Percentiles rank a stretch among this genome's conserved stretches.
These are phyloP conservation scores for Hymenotorrendiella dingleyae DNA, from an alignment of 2,329 filamentous ascomycete genomes.

Conservation along the genomic window DNA sequence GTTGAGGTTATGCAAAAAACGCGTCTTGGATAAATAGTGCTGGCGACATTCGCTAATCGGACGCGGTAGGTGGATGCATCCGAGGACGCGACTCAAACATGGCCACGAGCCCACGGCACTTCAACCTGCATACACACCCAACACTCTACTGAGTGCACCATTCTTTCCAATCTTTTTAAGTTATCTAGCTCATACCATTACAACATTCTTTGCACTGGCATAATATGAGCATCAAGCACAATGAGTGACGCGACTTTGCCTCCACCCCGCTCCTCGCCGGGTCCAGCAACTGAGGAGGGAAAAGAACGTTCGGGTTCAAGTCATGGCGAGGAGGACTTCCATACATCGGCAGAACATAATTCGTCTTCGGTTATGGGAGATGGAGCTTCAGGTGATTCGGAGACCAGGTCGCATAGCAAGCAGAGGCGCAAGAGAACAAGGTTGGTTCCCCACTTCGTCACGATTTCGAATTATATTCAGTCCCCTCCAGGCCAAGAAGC, in stretches of 20 bases:
- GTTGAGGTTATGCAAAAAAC: no score
- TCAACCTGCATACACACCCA: no score
- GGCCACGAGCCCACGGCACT: no score
- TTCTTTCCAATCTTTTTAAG: no score
- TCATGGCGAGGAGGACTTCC: slow-evolving; percentile 17
- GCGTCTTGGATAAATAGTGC: no score
- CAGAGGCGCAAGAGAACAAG: slow-evolving; percentile 56
- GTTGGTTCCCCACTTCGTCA: slow-evolving; percentile 48
- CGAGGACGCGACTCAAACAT: no score
- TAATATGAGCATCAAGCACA: slow-evolving; percentile 2
- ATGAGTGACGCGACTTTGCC: slow-evolving; percentile 31
- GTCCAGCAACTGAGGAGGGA: slow-evolving; percentile 10
- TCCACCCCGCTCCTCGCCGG: slow-evolving; percentile 22
- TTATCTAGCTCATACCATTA: no score
- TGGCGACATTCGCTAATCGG: no score
- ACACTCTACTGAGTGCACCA: no score
- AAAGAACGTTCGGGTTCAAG: slow-evolving; percentile 15
- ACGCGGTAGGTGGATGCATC: no score
- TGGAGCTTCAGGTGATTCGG: slow-evolving; percentile 18
- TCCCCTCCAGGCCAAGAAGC: no score
- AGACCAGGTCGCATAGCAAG: slow-evolving; percentile 32
- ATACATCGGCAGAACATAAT: slow-evolving; percentile 17
- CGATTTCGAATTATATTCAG: no score
- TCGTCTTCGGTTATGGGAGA: slow-evolving; percentile 17
- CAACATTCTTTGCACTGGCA: background rate